Conservation (phyloP, 1,284 basidiomycete species). For the Puccinia sorghi region DNA sequence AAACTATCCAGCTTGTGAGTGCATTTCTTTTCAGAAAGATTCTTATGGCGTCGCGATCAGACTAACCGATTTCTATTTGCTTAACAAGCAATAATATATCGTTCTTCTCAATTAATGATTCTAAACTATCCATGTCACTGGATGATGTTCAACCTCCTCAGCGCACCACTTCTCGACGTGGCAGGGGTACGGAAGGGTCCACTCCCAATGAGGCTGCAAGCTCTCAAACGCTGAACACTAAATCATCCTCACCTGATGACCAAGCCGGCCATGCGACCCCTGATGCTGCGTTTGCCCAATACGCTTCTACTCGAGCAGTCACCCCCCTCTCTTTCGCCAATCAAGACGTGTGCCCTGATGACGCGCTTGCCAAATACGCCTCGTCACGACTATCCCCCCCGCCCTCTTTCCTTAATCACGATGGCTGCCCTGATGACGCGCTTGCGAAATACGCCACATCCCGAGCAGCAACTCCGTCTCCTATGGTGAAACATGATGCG, state of each 20-base stretch:
- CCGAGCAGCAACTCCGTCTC: not conserved
- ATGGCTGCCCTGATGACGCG: not conserved
- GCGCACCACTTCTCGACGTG: not conserved
- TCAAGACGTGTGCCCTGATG: slow-evolving; percentile 2
- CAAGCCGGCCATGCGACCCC: too few species aligned
- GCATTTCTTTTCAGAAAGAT: not conserved
- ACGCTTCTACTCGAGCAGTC: not conserved
- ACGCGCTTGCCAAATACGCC: slow-evolving; percentile 20
- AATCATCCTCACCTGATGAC: not conserved
- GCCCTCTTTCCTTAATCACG: not conserved
- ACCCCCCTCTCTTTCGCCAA: not conserved
- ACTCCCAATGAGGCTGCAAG: not conserved
- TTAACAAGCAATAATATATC: too few species aligned
- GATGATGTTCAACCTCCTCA: not conserved
- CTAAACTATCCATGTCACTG: too few species aligned
- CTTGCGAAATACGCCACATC: not conserved
- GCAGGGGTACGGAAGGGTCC: not conserved
- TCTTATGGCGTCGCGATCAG: not conserved
- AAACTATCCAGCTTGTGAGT: slow-evolving; percentile 18
- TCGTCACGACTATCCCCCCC: not conserved
- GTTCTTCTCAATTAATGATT: too few species aligned
- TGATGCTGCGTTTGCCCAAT: not conserved
- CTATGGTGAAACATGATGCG: too few species aligned
- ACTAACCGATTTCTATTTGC: too few species aligned
- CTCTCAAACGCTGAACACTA: too few species aligned